phyloP scores from a whole-genome alignment of 2,329 filamentous ascomycete species.

The Fusarium duplospermum region DNA sequence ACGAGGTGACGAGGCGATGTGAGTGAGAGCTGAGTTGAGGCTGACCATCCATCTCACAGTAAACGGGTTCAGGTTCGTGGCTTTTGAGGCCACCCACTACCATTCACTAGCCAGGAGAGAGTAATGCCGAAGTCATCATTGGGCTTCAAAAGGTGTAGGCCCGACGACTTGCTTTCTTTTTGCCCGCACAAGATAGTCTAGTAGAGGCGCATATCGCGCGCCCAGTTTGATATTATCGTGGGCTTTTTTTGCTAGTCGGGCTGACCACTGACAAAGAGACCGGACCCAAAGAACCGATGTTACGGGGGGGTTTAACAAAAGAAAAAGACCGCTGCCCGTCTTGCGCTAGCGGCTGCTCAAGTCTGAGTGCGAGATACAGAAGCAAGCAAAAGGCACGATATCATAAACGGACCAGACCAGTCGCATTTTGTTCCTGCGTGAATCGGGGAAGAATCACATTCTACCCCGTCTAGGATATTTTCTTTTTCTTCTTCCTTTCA shows the following conservation, averaged over 20 bases:
- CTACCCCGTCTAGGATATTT: neutral
- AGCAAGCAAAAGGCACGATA: constrained; percentile 6
- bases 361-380: constrained; percentile 22
- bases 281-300: neutral
- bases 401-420: constrained; percentile 5
- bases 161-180: neutral
- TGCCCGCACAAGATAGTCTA: neutral
- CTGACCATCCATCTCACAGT: neutral
- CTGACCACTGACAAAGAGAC: constrained; percentile 9
- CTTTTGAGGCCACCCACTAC: neutral
- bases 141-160: neutral
- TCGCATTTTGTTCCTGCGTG: neutral
- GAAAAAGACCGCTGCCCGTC: neutral
- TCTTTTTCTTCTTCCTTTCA: neutral
- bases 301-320: neutral
- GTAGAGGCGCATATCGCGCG: neutral
- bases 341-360: constrained; percentile 32
- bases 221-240: neutral
- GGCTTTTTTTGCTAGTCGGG: neutral
- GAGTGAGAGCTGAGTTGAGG: constrained; percentile 24
- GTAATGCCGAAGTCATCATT: constrained; percentile 6
- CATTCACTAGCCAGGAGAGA: neutral
- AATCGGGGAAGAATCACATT: neutral
- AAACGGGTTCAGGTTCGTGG: neutral
- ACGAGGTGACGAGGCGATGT: constrained; percentile 24